Evolutionary conservation across 1,284 basidiomycete genomes (phyloP), one percentile per base, ranked within the genome.

Genomic region (Agaricales sp.): DNA sequence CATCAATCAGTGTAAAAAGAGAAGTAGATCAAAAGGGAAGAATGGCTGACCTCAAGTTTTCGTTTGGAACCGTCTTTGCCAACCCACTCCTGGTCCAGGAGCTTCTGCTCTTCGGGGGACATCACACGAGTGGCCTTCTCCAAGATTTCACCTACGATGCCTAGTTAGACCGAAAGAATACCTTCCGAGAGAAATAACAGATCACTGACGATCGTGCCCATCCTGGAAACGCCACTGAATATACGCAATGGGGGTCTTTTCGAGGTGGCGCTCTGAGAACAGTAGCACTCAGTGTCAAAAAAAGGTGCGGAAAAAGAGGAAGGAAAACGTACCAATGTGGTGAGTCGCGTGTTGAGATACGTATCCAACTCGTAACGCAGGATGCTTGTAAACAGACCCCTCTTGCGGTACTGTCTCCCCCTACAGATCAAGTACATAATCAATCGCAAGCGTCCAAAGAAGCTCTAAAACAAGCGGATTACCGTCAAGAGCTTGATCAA

Each of bases 181-280:
- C 26, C 26, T n/a, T 26, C 47, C 19, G 48, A 24, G 22, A n/a
- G 35, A 53, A 43, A 49, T 13, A 38, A 47, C 20, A 55, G 52
- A 46, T 50, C 37, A 72, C 82, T 56, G 75, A 83, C 94, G 88
- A 74, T 99, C 95, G 67, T 96, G 90, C 45, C 95, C 96, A 66
- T 97, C 94, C 68, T 98, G 94, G 81, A 94, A 99, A 60, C 95
- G 88, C 95, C 95, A 99, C 69, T 95, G 92, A 59, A 97, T 96
- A 63, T 97, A 97, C 53, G 87, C 86, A 52, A 95, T 90, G 18
- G 93, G 90, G 6, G 92, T 95, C 71, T 96, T 95, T 67, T 95
- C 92, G 44, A 96, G 66, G 70, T 97, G 92, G 60, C 80, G 82
- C 66, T 96, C 92, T 88, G 55, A 23, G 60, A 54, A 25, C 25